Conservation (phyloP, 1,139 yeast species). For the Yarrowia galli region DNA sequence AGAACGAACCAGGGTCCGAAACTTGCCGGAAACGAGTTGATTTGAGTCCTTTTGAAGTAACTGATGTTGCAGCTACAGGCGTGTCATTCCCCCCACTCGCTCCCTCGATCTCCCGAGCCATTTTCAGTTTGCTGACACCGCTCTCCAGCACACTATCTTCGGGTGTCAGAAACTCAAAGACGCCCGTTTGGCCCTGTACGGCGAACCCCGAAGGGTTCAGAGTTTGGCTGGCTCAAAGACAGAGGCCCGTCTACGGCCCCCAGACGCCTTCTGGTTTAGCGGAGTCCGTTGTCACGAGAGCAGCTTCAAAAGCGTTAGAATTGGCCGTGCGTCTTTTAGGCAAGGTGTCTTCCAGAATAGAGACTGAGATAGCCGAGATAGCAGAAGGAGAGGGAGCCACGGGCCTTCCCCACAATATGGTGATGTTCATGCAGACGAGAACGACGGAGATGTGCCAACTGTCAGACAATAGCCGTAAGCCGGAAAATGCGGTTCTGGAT, state of each 20-base stretch:
- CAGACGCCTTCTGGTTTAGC: background rate
- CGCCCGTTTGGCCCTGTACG: background rate
- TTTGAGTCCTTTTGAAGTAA: no score
- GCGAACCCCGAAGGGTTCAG: conserved; percentile 20
- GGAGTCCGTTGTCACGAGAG: background rate
- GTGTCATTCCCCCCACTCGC: no score
- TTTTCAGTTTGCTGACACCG: background rate
- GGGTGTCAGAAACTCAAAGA: background rate
- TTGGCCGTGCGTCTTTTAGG: background rate
- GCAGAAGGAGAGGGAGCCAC: no score
- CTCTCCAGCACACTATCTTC: background rate
- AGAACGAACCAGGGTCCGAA: no score
- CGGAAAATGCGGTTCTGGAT: no score
- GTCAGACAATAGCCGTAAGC: no score
- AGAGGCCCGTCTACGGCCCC: conserved; percentile 11
- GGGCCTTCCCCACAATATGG: background rate
- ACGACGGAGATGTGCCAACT: no score
- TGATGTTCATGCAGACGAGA: no score
- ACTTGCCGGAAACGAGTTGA: no score
- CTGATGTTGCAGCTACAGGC: no score
- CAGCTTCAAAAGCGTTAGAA: background rate
- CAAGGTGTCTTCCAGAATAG: background rate
- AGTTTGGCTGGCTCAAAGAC: background rate
- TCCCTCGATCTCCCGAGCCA: conserved; percentile 1
- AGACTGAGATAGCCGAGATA: background rate